These are phyloP conservation scores for Geotrichum bryndzae DNA, from an alignment of 1,139 yeast species.

Conservation along the genomic window DNA sequence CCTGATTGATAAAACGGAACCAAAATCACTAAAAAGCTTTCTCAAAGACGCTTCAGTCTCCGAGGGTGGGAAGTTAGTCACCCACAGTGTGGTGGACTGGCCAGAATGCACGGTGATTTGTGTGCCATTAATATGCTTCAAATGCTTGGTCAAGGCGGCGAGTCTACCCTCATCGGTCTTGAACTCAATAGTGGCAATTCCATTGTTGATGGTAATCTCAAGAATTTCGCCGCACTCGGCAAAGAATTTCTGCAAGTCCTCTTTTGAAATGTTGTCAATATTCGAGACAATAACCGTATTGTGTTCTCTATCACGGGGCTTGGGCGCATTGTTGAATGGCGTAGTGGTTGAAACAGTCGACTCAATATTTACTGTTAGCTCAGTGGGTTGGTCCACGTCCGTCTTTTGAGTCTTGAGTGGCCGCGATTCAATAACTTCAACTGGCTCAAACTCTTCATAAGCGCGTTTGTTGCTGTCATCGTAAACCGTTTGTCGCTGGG, in stretches of 20 bases:
- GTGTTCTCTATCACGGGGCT: constrained; percentile 51
- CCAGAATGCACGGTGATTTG: constrained; percentile 46
- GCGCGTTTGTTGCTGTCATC: not conserved
- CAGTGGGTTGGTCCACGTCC: not conserved
- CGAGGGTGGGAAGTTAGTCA: constrained; percentile 66
- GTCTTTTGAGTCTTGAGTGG: constrained; percentile 5
- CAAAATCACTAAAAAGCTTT: constrained; percentile 42
- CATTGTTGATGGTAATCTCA: constrained; percentile 20
- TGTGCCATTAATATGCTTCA: constrained; percentile 42
- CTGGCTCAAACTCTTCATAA: not conserved
- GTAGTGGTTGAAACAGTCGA: constrained; percentile 2
- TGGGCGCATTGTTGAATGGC: not conserved
- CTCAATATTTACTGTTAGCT: not conserved
- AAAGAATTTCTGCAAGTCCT: constrained; percentile 43
- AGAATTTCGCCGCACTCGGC: constrained; percentile 56
- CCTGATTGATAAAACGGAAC: constrained; percentile 50
- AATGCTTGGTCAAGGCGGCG: constrained; percentile 56
- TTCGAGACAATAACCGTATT: constrained; percentile 46
- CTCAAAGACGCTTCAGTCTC: constrained; percentile 41
- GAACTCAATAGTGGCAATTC: constrained; percentile 46
- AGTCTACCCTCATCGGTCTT: constrained; percentile 44
- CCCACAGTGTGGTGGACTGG: constrained; percentile 49
- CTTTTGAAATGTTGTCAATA: constrained; percentile 37
- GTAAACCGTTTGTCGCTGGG: constrained; percentile 8
- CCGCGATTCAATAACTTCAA: not conserved